phyloP scores from a whole-genome alignment of 1,284 basidiomycete genomes.

The Malassezia arunalokei region DNA sequence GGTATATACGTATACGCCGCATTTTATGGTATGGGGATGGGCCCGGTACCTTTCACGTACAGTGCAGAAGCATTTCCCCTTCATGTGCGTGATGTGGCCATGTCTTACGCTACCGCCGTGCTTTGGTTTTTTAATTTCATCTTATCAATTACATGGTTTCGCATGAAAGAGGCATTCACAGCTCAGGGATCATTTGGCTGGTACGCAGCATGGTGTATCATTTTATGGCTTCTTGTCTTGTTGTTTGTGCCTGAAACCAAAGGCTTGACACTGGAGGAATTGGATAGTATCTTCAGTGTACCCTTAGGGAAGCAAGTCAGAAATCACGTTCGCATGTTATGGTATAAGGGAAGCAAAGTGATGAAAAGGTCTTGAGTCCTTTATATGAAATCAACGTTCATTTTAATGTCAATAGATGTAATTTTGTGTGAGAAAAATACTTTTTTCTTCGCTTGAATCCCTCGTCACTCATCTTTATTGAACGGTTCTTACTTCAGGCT shows the following conservation, averaged over 20 bases:
- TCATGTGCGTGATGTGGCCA: constrained; percentile 59
- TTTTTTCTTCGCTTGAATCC: no score
- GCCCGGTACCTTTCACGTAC: constrained; percentile 65
- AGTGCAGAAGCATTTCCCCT: constrained; percentile 51
- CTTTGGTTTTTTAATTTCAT: constrained; percentile 25
- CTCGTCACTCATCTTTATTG: no score
- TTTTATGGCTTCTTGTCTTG: constrained; percentile 26
- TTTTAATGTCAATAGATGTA: no score
- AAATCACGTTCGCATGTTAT: no score
- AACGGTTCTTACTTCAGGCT: no score
- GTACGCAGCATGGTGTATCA: constrained; percentile 29
- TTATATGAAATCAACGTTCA: no score
- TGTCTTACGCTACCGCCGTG: constrained; percentile 49
- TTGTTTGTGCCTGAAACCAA: constrained; percentile 67
- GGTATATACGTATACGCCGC: constrained; percentile 55
- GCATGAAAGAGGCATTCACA: constrained; percentile 22
- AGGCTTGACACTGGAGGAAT: constrained; percentile 61
- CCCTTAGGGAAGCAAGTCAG: not conserved
- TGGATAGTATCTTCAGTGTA: constrained; percentile 57
- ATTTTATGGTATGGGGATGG: constrained; percentile 61
- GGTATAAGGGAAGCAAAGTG: no score
- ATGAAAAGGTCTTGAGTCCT: no score
- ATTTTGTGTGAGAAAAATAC: no score
- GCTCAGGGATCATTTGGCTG: constrained; percentile 27
- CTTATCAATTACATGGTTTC: constrained; percentile 31